Base-by-base conservation (phyloP, 2,329 filamentous ascomycete species). In the Aureobasidium lini region DNA sequence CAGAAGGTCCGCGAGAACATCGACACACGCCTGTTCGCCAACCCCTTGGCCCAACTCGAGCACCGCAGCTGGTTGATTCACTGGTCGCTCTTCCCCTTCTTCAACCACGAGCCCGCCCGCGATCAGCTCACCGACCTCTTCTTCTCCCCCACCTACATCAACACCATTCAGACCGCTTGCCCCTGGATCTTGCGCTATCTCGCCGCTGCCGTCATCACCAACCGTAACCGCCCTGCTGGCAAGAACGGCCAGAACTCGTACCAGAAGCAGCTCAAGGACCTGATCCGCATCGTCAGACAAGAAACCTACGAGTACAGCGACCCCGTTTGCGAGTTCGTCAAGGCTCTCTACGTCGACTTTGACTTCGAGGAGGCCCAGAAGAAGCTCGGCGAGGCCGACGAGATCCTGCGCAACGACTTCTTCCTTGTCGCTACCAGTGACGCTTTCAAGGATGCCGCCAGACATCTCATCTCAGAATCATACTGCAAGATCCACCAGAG, bases 401-500 rank as follows among this genome's bases (percentile, higher is more conserved):
- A 94, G 74, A 90, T 99, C 64, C 83, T 96, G 68, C 88, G 89
- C 68, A 84, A 85, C 69, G 94, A 99, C 77, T 97, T 99, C 82
- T 99, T 99, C 87, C 83, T 99, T 60, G 84, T 88, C 60, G 87
- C 85, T 18, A 84, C 89, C 3, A 86, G 89, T 36, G 93, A 97
- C 68, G 81, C 85, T 43, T 99, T 99, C 72, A 90, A 99, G 64
- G 93, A 97, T 71, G 87, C 90, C 50, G 94, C 94, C 40, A 84
- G 94, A 71, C 94, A 99, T 80, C 81, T 99, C 62, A 97, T 99
- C 74, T 97, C 93, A 58, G 94, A 99, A 81, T 91, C 86, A 75
- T 99, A 99, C 83, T 99, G 94, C 89, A 97, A 97, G 84, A 99
- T 99, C 73, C 95, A 97, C 76, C 91, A 95, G 73, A 84, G 93